Conservation (phyloP, 2,329 filamentous ascomycete genomes). For the Cytospora piceae region DNA sequence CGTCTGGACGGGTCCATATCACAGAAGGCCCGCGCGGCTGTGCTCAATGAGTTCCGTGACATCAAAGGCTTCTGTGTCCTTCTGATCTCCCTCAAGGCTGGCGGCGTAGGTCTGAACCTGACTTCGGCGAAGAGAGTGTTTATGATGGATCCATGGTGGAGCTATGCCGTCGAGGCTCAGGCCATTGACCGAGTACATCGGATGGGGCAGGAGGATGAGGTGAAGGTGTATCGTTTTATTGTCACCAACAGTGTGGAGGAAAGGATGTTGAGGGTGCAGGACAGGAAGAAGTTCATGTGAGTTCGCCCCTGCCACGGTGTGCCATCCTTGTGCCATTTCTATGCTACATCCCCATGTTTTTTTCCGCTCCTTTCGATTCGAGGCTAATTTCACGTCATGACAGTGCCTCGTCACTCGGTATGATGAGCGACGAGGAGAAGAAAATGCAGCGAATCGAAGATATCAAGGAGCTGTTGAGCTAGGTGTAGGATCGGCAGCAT, state of each 20-base stretch:
- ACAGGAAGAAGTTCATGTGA: constrained; percentile 94
- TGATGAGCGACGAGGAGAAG: constrained; percentile 95
- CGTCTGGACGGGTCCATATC: constrained; percentile 90
- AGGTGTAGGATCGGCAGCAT: constrained; percentile 23
- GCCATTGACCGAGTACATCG: constrained; percentile 97
- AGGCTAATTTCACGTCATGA: constrained; percentile 33
- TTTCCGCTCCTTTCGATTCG: not conserved
- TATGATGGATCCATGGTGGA: constrained; percentile 99
- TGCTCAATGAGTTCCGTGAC: constrained; percentile 73
- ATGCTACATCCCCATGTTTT: not conserved
- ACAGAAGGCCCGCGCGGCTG: constrained; percentile 80
- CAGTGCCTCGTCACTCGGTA: constrained; percentile 90
- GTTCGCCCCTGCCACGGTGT: constrained; percentile 43
- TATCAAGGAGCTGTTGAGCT: constrained; percentile 85
- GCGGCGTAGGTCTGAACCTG: constrained; percentile 91
- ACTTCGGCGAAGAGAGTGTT: constrained; percentile 88
- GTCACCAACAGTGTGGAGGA: constrained; percentile 91
- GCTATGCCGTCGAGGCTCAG: constrained; percentile 93
- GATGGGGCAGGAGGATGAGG: constrained; percentile 89
- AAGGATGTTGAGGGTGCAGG: constrained; percentile 91
- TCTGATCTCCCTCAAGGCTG: constrained; percentile 82
- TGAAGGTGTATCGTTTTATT: constrained; percentile 86
- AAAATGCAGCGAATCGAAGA: constrained; percentile 88
- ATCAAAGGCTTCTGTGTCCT: constrained; percentile 70
- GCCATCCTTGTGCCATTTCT: not conserved